phyloP scores from a whole-genome alignment of 441 rosid genomes.

The Melastoma candidum region DNA sequence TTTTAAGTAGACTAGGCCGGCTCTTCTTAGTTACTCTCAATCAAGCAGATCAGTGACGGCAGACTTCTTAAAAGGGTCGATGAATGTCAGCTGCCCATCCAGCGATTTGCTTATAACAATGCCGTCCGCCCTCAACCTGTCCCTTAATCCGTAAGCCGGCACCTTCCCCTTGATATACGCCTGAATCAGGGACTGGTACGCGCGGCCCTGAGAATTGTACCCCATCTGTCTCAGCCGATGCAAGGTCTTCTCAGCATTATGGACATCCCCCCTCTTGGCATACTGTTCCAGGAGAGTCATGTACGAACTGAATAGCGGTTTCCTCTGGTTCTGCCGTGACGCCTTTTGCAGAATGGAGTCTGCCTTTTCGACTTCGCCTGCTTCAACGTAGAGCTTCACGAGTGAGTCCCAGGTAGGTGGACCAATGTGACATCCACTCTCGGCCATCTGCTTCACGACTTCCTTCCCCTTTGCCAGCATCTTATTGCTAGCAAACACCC shows the following conservation, averaged over 20 bases:
- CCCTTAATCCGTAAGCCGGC: slow-evolving; percentile 13
- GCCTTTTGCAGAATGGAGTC: slow-evolving; percentile 6
- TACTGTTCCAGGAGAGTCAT: slow-evolving; percentile 17
- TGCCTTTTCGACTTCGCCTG: slow-evolving; percentile 22
- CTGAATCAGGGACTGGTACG: slow-evolving; percentile 11
- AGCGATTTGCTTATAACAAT: slow-evolving; percentile 1
- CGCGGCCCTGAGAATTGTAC: slow-evolving; percentile 3
- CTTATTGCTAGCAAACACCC: slow-evolving; percentile 15
- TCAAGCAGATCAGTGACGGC: slow-evolving; percentile 9
- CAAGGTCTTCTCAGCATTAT: slow-evolving; percentile 16
- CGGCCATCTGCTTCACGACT: slow-evolving; percentile 18
- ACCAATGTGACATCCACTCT: slow-evolving; percentile 10
- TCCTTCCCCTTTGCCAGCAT: slow-evolving; percentile 19
- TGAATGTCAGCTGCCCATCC: slow-evolving; percentile 7
- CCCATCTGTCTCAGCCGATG: slow-evolving; percentile 14
- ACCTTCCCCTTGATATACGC: slow-evolving; percentile 23
- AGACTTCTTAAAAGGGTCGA: slow-evolving; percentile 14
- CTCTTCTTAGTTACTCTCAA: background rate
- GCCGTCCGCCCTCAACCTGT: slow-evolving; percentile 12
- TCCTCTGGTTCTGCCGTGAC: slow-evolving; percentile 6
- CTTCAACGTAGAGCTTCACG: slow-evolving; percentile 20
- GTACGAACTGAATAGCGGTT: slow-evolving; percentile 9
- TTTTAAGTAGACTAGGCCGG: too few relatives aligned
- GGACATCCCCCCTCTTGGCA: slow-evolving; percentile 20
- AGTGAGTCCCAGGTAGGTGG: slow-evolving; percentile 10